Base-by-base conservation (phyloP, 2,329 filamentous ascomycete genomes). In the Calonectria pseudoreteaudii region DNA sequence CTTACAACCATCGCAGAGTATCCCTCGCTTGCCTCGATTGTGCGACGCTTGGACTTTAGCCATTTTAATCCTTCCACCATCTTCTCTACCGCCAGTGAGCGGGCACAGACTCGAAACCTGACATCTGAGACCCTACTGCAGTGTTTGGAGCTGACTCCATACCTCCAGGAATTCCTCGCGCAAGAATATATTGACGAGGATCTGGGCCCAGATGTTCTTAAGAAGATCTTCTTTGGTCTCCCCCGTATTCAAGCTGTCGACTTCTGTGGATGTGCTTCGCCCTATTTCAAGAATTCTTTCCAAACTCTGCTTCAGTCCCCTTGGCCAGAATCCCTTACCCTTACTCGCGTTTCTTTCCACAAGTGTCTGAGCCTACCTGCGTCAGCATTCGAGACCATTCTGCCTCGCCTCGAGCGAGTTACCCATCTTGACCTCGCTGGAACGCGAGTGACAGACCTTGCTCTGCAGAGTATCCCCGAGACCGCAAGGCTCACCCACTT, bases 171-270 rank as follows among this genome's bases (percentile, higher is more conserved):
- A 84, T 95, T 95, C 81, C 87, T 96, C 65, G 91, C 92, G 23
- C 94, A 96, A 85, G 94, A 97, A 84, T 94, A 96, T 78, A 88
- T 97, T 67, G 94, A 96, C 81, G 91, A 93, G 65, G 94, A 97
- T 78, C 87, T 96, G 60, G 90, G 92, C 78, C 86, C 87, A n/a
- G 87, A 90, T 20, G 93, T 96, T 23, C 84, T 96, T 53, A 87
- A 88, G 75, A 95, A 94, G 83, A 86, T 97, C 52, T 91, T 96
- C 80, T 91, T 91, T 75, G 91, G 89, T 13, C 87, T 95, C 73
- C 90, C 92, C 1, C 85, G 87, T 64, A 85, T 97, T 68, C 88
- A 89, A 73, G 94, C 93, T 1, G 80, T 96, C 28, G 94, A 97
- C 82, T 94, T 96, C 81, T 95, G 93, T 78, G 94, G 93, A 71